A percentile compares a stretch with the other conserved stretches of the same genome.
These are phyloP conservation scores for Bodo saltans DNA, from an alignment of 78 protist species.

Conservation along the genomic window DNA sequence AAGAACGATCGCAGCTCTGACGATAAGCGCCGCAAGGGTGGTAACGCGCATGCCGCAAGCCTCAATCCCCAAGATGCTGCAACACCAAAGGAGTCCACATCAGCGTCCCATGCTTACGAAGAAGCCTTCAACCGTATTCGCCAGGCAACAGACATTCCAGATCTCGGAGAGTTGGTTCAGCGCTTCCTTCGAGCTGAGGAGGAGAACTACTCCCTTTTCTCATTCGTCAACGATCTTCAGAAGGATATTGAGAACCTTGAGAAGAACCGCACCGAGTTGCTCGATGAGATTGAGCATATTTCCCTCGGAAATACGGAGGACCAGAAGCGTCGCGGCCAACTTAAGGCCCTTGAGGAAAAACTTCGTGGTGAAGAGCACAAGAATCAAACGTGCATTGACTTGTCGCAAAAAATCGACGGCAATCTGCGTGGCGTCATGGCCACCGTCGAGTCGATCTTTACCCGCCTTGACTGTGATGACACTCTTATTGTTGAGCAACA, in stretches of 20 bases:
- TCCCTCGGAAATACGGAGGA: slow-evolving; percentile 17
- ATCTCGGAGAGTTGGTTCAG: slow-evolving; percentile 56
- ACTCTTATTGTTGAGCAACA: not conserved
- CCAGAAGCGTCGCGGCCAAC: slow-evolving; percentile 36
- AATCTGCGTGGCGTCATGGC: not conserved
- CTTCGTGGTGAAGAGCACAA: slow-evolving; percentile 10
- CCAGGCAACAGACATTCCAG: slow-evolving; percentile 62
- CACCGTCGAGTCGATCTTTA: slow-evolving; percentile 7
- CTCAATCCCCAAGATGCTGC: slow-evolving; percentile 11
- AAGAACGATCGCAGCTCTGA: not conserved
- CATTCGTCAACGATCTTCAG: slow-evolving; percentile 63
- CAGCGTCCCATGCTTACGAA: slow-evolving; percentile 53
- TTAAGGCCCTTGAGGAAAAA: slow-evolving; percentile 35
- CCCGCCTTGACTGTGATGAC: not conserved
- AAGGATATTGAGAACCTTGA: slow-evolving; percentile 52
- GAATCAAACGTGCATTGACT: not conserved
- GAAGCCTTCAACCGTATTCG: slow-evolving; percentile 61
- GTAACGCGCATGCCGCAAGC: not conserved
- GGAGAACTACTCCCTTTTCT: slow-evolving; percentile 59
- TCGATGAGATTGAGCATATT: slow-evolving; percentile 25
- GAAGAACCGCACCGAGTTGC: slow-evolving; percentile 37
- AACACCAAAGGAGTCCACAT: not conserved
- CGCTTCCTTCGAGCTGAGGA: slow-evolving; percentile 64
- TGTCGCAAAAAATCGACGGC: not conserved
- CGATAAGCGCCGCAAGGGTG: not conserved